Evolutionary conservation across 1,284 basidiomycete species (phyloP).

Genomic region (Trichosporon sp.): DNA sequence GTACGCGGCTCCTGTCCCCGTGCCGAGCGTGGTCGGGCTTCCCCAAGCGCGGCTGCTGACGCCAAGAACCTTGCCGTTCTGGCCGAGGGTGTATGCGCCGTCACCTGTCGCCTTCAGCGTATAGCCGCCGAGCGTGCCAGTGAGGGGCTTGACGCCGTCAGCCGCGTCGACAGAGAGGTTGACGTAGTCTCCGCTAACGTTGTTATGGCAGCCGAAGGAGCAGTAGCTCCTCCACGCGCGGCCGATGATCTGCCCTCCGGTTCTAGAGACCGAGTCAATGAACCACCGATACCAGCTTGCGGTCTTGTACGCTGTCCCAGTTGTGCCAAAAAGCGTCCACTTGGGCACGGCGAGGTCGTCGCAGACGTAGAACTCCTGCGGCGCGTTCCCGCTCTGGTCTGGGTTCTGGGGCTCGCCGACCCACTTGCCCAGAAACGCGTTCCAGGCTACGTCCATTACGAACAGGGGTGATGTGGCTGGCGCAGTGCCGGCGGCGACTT

Average conservation of each 20-base stretch:
- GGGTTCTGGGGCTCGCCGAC: conserved; percentile 11
- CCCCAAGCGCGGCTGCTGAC: conserved; percentile 11
- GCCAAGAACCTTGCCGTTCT: not conserved
- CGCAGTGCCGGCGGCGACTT: not conserved
- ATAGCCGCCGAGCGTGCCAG: not conserved
- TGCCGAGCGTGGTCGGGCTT: not conserved
- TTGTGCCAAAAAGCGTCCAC: conserved; percentile 13
- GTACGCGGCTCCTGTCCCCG: not conserved
- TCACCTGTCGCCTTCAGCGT: conserved; percentile 6
- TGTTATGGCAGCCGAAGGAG: conserved; percentile 13
- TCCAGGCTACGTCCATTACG: conserved; percentile 15
- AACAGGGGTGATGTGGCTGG: conserved; percentile 11
- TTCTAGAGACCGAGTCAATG: conserved; percentile 3
- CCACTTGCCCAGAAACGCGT: conserved; percentile 15
- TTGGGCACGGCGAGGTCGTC: conserved; percentile 9
- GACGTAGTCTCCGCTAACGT: conserved; percentile 10
- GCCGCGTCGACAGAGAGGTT: conserved; percentile 6
- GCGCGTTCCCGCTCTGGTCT: conserved; percentile 7
- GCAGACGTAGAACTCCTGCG: conserved; percentile 13
- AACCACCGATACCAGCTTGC: conserved; percentile 15
- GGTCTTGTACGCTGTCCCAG: conserved; percentile 12
- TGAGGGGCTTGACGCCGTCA: not conserved
- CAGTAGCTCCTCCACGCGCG: conserved; percentile 11
- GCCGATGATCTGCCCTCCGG: conserved; percentile 7
- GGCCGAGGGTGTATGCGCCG: conserved; percentile 10